phyloP scores from a whole-genome alignment of 2,329 filamentous ascomycete genomes.

The Calonectria naviculata region DNA sequence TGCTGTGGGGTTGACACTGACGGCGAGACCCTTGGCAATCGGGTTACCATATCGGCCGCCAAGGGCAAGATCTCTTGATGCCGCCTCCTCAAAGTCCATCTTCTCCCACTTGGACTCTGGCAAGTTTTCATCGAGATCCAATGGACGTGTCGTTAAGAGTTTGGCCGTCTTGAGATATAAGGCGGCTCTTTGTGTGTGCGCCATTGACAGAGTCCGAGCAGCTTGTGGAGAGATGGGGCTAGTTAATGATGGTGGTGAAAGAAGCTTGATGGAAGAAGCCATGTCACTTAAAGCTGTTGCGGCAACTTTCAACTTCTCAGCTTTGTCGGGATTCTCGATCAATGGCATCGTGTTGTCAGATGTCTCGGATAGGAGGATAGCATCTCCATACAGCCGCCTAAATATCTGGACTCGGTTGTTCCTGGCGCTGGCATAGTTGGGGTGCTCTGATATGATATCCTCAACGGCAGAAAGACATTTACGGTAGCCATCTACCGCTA shows the following conservation, averaged over 20 bases:
- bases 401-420: slow-evolving; percentile 80
- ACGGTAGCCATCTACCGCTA: slow-evolving; percentile 57
- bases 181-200: slow-evolving; percentile 78
- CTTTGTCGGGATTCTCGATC: slow-evolving; percentile 48
- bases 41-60: slow-evolving; percentile 75
- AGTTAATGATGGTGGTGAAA: slow-evolving; percentile 63
- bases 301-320: slow-evolving; percentile 53
- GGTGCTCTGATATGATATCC: slow-evolving; percentile 65
- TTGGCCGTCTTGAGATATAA: slow-evolving; percentile 71
- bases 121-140: slow-evolving; percentile 53
- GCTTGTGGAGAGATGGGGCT: slow-evolving; percentile 71
- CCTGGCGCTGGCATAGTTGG: slow-evolving; percentile 76
- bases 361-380: slow-evolving; percentile 59
- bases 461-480: slow-evolving; percentile 61
- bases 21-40: slow-evolving; percentile 72
- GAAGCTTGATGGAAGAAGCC: slow-evolving; percentile 66
- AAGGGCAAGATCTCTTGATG: slow-evolving; percentile 71
- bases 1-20: slow-evolving; percentile 74
- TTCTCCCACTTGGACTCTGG: slow-evolving; percentile 62
- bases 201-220: slow-evolving; percentile 74
- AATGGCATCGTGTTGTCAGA: slow-evolving; percentile 53
- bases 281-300: slow-evolving; percentile 63
- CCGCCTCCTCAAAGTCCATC: slow-evolving; percentile 70
- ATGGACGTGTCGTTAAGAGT: slow-evolving; percentile 48
- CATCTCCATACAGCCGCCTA: slow-evolving; percentile 71